Evolutionary conservation across 495 filamentous ascomycete species (phyloP).

Genomic region (Cairneyella variabilis): DNA sequence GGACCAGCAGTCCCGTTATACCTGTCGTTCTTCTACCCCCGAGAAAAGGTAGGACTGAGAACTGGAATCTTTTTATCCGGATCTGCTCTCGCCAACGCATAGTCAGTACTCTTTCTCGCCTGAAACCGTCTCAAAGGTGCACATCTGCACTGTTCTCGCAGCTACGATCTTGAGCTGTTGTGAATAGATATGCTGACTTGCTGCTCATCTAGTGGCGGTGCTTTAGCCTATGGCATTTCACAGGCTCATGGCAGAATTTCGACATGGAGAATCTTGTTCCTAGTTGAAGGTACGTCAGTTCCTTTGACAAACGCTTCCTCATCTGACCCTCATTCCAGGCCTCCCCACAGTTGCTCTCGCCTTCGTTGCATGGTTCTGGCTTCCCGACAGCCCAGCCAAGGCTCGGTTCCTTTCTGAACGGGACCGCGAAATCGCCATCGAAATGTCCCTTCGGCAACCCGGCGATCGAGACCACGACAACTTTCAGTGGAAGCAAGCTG

Average conservation of each 20-base stretch:
- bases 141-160: too few species aligned
- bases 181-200: too few species aligned
- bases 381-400: slow-evolving; percentile 69
- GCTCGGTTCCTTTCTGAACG: slow-evolving; percentile 67
- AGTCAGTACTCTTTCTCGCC: too few species aligned
- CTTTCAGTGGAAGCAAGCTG: slow-evolving; percentile 14
- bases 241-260: slow-evolving; percentile 60
- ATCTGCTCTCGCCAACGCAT: slow-evolving; percentile 74
- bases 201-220: too few species aligned
- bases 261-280: slow-evolving; percentile 75
- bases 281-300: slow-evolving; percentile 57
- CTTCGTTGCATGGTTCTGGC: slow-evolving; percentile 57
- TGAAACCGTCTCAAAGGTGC: too few species aligned
- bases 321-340: slow-evolving; percentile 30
- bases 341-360: slow-evolving; percentile 65
- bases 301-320: not conserved
- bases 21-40: slow-evolving; percentile 77
- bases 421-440: slow-evolving; percentile 63
- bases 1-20: slow-evolving; percentile 69
- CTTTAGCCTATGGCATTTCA: slow-evolving; percentile 75
- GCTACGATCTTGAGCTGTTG: too few species aligned
- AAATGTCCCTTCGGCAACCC: slow-evolving; percentile 54
- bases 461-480: slow-evolving; percentile 2
- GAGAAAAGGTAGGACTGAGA: slow-evolving; percentile 70
- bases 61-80: slow-evolving; percentile 73